Base-by-base conservation (phyloP, 1,284 basidiomycete species). In the Somion occarium region DNA sequence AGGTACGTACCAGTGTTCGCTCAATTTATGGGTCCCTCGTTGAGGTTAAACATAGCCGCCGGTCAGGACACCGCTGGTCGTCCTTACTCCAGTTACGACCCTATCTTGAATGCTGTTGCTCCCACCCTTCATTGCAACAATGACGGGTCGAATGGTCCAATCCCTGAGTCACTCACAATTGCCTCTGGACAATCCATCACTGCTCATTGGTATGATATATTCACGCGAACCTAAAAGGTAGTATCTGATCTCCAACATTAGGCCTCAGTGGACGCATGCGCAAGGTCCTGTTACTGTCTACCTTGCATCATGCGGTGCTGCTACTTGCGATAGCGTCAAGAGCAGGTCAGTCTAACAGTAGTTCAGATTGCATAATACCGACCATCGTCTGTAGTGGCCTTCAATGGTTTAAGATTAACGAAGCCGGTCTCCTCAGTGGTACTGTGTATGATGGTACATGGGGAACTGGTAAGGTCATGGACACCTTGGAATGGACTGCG, bases 401-500 rank as follows among this genome's bases (percentile, higher is more conserved):
- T 13, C 19, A 49, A 26, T 49, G 48, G 78, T 80, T 80, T 68
- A 81, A 80, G 63, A 80, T 80, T 57, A 76, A 80, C 56, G 61
- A 82, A 64, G 67, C 76, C 23, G 78, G 79, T 48, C 70, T 80
- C 37, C 62, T 80, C 46, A 74, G 68, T 48, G 78, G 79, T 3
- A 79, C 77, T 4, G 66, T 80, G 48, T 70, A 55, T 47, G 61
- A 64, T 44, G 79, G 79, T 9, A 61, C 62, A 49, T 82, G 79
- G 79, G 78, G 66, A 46, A 61, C 66, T 39, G 78, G 78, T 13
- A 62, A 74, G 59, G 76, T 80, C 74, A 77, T 80, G 53, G 69
- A 64, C 47, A 80, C 79, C 67, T 72, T 69, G 56, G 69, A 69
- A 37, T 81, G 79, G 79, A 80, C 78, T 3, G 73, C 73, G 13